Evolutionary conservation across 2,329 filamentous ascomycete species (phyloP).

Genomic region (Cryoendolithus antarcticus): DNA sequence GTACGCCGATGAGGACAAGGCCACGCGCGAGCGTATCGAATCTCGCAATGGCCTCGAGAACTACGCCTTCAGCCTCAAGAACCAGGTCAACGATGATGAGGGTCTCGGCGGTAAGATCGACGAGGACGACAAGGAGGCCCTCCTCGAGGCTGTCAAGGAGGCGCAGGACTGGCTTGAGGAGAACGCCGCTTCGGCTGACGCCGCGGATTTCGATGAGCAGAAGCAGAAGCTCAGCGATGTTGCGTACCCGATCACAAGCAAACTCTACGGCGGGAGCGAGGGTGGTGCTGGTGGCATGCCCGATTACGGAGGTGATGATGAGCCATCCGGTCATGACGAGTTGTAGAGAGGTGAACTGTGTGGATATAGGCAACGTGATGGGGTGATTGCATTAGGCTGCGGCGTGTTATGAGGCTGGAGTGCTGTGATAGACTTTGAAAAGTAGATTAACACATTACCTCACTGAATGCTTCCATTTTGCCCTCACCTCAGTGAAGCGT

Average conservation of each 20-base stretch:
- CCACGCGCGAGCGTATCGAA: slow-evolving; percentile 91
- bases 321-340: slow-evolving; percentile 37
- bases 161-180: slow-evolving; percentile 92
- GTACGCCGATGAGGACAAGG: slow-evolving; percentile 98
- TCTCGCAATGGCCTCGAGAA: slow-evolving; percentile 95
- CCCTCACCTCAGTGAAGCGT: too few species aligned
- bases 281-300: slow-evolving; percentile 42
- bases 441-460: too few species aligned
- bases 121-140: slow-evolving; percentile 94
- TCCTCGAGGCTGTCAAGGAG: slow-evolving; percentile 95
- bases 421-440: too few species aligned
- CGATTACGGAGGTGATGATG: slow-evolving; percentile 54
- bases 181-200: slow-evolving; percentile 70
- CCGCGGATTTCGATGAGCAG: slow-evolving; percentile 98
- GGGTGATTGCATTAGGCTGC: too few species aligned
- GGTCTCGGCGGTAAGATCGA: slow-evolving; percentile 97
- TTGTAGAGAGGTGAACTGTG: slow-evolving; percentile 20
- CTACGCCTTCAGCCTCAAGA: slow-evolving; percentile 98
- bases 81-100: slow-evolving; percentile 94
- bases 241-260: slow-evolving; percentile 97
- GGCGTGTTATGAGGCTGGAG: too few species aligned
- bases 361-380: too few species aligned
- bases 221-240: slow-evolving; percentile 97
- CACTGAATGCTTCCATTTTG: too few species aligned
- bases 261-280: slow-evolving; percentile 58